Percentiles rank a stretch among this genome's conserved stretches.
Conservation (phyloP, 441 rosid species). For the Populus hybrid region DNA sequence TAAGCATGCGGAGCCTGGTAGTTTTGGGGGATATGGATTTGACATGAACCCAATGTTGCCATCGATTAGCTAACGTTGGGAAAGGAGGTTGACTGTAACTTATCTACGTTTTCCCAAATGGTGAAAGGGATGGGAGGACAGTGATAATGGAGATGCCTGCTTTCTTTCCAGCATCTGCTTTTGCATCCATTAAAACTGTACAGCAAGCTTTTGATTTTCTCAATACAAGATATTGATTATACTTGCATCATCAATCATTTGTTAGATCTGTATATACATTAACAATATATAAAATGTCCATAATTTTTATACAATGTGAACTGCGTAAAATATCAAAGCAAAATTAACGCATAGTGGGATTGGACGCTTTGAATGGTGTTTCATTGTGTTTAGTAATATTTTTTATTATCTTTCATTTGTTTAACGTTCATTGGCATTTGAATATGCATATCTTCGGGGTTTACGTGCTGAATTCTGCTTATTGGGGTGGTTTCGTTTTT, state of each 20-base stretch:
- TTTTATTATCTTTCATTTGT: too few species aligned
- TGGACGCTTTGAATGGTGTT: background rate
- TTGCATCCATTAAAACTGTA: constrained; percentile 22
- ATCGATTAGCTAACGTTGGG: constrained; percentile 47
- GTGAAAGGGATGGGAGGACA: constrained; percentile 16
- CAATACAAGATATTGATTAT: background rate
- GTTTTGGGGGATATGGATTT: constrained; percentile 81
- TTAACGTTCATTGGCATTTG: too few species aligned
- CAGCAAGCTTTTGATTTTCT: constrained; percentile 21
- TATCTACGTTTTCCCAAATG: background rate
- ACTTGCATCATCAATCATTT: background rate
- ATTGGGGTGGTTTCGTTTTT: too few species aligned
- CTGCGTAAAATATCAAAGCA: background rate
- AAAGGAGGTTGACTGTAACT: constrained; percentile 6
- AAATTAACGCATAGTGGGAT: background rate
- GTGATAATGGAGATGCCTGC: constrained; percentile 1
- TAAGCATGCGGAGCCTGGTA: constrained; percentile 85
- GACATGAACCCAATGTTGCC: constrained; percentile 95
- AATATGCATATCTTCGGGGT: too few species aligned
- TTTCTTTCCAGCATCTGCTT: constrained; percentile 10
- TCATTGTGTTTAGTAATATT: too few species aligned
- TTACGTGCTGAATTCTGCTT: too few species aligned
- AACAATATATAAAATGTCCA: constrained; percentile 4
- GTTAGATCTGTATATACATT: constrained; percentile 28
- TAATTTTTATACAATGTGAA: constrained; percentile 17